Base-by-base conservation (phyloP, 73 alveolate genomes). In the Stentor coeruleus region DNA sequence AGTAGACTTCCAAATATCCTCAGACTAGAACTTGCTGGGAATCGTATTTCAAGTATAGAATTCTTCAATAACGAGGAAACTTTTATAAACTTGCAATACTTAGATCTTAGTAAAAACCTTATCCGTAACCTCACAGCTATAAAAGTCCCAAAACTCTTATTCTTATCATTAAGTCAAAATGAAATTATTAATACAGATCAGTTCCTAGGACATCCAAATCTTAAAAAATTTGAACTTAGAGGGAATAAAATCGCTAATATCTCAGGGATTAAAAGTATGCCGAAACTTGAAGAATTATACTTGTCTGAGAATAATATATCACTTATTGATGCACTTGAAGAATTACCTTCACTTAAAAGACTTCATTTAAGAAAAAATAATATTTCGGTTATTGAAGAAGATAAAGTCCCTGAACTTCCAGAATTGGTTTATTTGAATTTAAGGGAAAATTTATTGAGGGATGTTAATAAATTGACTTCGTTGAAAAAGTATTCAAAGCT, bases 301-400 rank as follows among this genome's bases (percentile, higher is more conserved):
- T 58, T 93, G 33, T 92, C 92, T 81, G 92, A 93, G 74, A 93
- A 93, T 82, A 86, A 91, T 40, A 87, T 92, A 1, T 83, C 81
- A n/a, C 37, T 84, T 31, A 3, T 92, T 3, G 82, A 77, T 58
- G 94, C 89, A 42, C 42, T 92, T 14, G 85, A 74, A 84, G 81
- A 83, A 49, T 58, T 92, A 59, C 85, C 89, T 28, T 77, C 60
- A 6, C 73, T 92, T 77, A 88, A 87, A 59, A 90, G 81, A 75
- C 86, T 92, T 20, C 89, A 92, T 59, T 40, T 84, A 38, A 87
- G 95, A 73, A 83, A 74, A n/a, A 90, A 91, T 66, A 81, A 87
- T 49, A 76, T 92, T 37, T 55, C 83, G 38, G 41, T 82, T 26
- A 37, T 89, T 33, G 88, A 85, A 3, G 81, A 75, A n/a, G 87